A percentile compares a stretch with the other conserved stretches of the same genome.
phyloP scores from a whole-genome alignment of 179 eudicot genomes.

The Nepenthes alata region DNA sequence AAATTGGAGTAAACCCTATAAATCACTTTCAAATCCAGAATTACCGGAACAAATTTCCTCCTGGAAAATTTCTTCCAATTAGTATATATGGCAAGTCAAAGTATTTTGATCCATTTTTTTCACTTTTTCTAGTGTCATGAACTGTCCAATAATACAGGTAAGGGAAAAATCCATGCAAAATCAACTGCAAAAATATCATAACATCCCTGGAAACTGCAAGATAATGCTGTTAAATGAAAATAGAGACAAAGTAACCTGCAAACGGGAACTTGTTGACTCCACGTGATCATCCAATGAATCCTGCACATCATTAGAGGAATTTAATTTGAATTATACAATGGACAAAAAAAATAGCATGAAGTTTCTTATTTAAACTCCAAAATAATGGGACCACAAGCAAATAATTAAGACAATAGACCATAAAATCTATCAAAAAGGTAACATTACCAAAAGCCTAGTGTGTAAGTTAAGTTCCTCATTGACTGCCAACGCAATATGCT shows the following conservation, averaged over 20 bases:
- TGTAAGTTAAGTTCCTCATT: slow-evolving; percentile 89
- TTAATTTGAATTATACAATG: not conserved
- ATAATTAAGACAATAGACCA: not conserved
- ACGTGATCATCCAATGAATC: slow-evolving; percentile 80
- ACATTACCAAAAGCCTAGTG: slow-evolving; percentile 71
- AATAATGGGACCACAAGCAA: not conserved
- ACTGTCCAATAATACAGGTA: not conserved
- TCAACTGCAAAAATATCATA: too few relatives aligned
- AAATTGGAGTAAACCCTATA: too few relatives aligned
- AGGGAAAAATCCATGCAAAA: not conserved
- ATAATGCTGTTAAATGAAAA: not conserved
- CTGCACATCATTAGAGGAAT: slow-evolving; percentile 21
- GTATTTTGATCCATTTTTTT: too few relatives aligned
- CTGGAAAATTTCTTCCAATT: too few relatives aligned
- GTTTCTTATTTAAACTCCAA: not conserved
- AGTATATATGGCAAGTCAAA: too few relatives aligned
- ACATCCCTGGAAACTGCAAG: not conserved
- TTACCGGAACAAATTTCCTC: too few relatives aligned
- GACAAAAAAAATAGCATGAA: not conserved
- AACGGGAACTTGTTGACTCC: slow-evolving; percentile 62
- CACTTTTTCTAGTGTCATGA: too few relatives aligned
- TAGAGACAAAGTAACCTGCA: slow-evolving; percentile 40
- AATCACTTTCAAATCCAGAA: too few relatives aligned
- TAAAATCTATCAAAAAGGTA: slow-evolving; percentile 1
- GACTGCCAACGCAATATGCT: slow-evolving; percentile 91